Evolutionary conservation across 371 early-diverging fungal species (phyloP).

Genomic region (Mucor circinelloides): DNA sequence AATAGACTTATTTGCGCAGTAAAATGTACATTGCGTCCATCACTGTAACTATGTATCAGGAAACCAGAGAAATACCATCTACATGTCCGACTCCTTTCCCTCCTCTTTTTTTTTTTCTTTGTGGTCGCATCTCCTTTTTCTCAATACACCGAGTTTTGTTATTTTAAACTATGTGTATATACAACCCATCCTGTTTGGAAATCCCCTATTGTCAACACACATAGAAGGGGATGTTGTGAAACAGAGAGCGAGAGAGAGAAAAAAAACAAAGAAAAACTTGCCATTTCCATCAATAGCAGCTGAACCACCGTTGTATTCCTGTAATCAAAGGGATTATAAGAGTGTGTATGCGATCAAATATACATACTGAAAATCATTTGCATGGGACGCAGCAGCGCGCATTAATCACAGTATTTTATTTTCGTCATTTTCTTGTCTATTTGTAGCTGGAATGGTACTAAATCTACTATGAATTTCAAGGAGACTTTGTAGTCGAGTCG

Average conservation of each 20-base stretch:
- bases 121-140: neutral
- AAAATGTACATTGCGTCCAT: neutral
- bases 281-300: neutral
- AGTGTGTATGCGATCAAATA: too few relatives aligned
- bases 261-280: neutral
- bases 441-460: neutral
- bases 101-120: neutral
- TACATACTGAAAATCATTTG: neutral
- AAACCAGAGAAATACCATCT: too few relatives aligned
- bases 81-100: neutral
- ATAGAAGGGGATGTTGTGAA: neutral
- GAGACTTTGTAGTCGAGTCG: neutral
- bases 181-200: neutral
- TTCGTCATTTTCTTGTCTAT: neutral
- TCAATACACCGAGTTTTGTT: neutral
- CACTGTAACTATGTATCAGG: too few relatives aligned
- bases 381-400: neutral
- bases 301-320: too few relatives aligned
- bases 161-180: neutral
- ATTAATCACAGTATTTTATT: neutral
- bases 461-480: neutral
- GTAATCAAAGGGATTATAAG: too few relatives aligned
- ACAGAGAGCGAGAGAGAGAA: neutral
- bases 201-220: neutral
- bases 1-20: neutral